A percentile compares a stretch with the other conserved stretches of the same genome.
These are phyloP conservation scores for Berberis thunbergii DNA, from an alignment of 164 flowering plant genomes.

Conservation along the genomic window DNA sequence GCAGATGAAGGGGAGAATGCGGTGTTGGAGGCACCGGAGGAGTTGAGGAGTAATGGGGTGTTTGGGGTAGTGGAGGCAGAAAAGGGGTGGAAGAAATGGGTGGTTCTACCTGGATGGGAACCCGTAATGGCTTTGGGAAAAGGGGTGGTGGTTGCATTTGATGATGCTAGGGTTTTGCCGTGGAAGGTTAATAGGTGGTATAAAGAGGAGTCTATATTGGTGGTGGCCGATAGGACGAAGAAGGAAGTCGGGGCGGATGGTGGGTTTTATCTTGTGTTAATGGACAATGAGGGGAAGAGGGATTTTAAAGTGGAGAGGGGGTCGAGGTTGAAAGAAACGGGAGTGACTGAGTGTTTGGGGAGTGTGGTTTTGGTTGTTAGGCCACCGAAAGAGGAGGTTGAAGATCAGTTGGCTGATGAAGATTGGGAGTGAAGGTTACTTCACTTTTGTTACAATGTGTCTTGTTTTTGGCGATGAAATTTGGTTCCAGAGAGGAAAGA, in stretches of 20 bases:
- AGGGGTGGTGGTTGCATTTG: slow-evolving; percentile 57
- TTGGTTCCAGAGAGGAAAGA: no score
- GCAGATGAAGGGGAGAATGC: slow-evolving; percentile 35
- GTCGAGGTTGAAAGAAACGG: slow-evolving; percentile 37
- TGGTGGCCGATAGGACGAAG: slow-evolving; percentile 52
- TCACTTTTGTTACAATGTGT: no score
- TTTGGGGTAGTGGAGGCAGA: slow-evolving; percentile 74
- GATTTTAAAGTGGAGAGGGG: slow-evolving; percentile 66
- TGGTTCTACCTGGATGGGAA: slow-evolving; percentile 72
- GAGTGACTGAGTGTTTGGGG: slow-evolving; percentile 22
- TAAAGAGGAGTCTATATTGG: slow-evolving; percentile 64
- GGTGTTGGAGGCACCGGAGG: slow-evolving; percentile 48
- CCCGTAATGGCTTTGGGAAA: slow-evolving; percentile 38
- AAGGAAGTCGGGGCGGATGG: slow-evolving; percentile 48
- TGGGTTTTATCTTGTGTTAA: slow-evolving; percentile 47
- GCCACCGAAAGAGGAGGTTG: no score
- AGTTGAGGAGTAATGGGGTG: slow-evolving; percentile 40
- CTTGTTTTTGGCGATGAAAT: no score
- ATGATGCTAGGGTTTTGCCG: slow-evolving; percentile 63
- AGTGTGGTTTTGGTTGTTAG: no score
- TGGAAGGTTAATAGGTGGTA: slow-evolving; percentile 73
- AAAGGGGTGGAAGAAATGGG: slow-evolving; percentile 78
- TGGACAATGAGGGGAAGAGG: slow-evolving; percentile 12
- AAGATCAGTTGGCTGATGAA: no score
- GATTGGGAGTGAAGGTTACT: no score